phyloP scores from a whole-genome alignment of 2,329 filamentous ascomycete genomes.

The Cercospora nicotianae region DNA sequence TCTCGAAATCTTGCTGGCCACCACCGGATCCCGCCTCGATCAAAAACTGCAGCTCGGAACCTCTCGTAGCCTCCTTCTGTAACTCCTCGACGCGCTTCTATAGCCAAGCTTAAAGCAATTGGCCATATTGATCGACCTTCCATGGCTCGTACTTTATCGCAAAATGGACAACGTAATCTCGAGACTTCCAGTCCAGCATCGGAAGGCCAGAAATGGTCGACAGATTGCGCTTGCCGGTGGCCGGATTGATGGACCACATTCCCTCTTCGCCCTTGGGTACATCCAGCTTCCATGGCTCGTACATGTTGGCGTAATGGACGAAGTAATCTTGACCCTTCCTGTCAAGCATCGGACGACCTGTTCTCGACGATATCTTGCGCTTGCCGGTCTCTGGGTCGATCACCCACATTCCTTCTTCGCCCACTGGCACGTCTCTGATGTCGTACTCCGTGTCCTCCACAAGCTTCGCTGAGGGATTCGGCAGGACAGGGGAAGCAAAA shows the following conservation, averaged over 20 bases:
- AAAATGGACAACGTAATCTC: not conserved
- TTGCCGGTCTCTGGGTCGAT: not conserved
- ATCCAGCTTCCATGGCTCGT: slow-evolving; percentile 6
- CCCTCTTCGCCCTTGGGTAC: slow-evolving; percentile 4
- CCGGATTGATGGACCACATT: not conserved
- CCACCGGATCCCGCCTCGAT: not conserved
- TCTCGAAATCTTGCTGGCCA: not conserved
- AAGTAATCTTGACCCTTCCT: not conserved
- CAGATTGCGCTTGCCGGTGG: not conserved
- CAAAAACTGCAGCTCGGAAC: not conserved
- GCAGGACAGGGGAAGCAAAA: not conserved
- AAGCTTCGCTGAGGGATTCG: not conserved
- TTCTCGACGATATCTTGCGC: not conserved
- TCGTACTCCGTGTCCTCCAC: not conserved
- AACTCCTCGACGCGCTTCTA: not conserved
- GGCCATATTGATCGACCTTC: not conserved
- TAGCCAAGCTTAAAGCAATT: not conserved
- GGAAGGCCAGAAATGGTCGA: not conserved
- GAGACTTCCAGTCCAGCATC: slow-evolving; percentile 1
- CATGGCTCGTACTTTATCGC: slow-evolving; percentile 2
- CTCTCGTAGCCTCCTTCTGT: not conserved
- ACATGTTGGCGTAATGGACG: not conserved
- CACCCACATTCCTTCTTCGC: slow-evolving; percentile 6
- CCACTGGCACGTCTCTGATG: slow-evolving; percentile 1
- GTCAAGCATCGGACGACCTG: slow-evolving; percentile 6